Evolutionary conservation across 805 yeast species (phyloP), one percentile per base, ranked within the genome.

Genomic region (Lachancea kluyveri): DNA sequence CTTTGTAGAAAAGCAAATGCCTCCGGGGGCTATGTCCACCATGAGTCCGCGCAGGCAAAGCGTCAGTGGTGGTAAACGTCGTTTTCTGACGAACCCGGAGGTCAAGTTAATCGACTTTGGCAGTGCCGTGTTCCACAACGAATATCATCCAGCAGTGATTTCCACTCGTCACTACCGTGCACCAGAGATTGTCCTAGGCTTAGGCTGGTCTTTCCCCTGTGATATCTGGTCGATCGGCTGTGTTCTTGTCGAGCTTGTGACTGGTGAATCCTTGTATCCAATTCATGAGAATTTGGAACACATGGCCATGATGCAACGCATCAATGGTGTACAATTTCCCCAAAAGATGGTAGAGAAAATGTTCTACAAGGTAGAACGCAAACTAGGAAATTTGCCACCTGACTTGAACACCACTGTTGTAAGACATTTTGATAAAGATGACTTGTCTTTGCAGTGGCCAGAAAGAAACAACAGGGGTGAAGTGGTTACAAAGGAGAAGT

Each of bases 141-240:
- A 92, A 60, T 87, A 83, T 54, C 99, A 92, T 64, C 78, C 94
- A 3, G 75, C 82, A 13, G 77, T 92, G 10, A 95, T 92, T 8
- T 84, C 95, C 6, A 92, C 99, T 2, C 69, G 99, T 30, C 98
- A 92, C 58, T 92, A 92, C 57, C 66, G 98, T 33, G 98, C 98
- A 0, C 98, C 98, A 0, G 98, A 92, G 55, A 87, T 92, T 41
- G 86, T 90, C 1, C 61, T 92, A 18, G 96, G 96, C 2, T 69
- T 74, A n/a, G 96, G 96, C 12, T 92, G 98, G 97, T 82, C 95
- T 6, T 87, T 72, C 47, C 94, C 96, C 1, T 90, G 97, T 57
- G 99, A 92, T 56, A 65, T 90, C 63, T 92, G 99, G 99, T 84
- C 95, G 1, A 68, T 92, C 26, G 99, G 96, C 1, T 90, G 97